phyloP scores from a whole-genome alignment of 495 filamentous ascomycete species.

The Saxophila tyrrhenica region DNA sequence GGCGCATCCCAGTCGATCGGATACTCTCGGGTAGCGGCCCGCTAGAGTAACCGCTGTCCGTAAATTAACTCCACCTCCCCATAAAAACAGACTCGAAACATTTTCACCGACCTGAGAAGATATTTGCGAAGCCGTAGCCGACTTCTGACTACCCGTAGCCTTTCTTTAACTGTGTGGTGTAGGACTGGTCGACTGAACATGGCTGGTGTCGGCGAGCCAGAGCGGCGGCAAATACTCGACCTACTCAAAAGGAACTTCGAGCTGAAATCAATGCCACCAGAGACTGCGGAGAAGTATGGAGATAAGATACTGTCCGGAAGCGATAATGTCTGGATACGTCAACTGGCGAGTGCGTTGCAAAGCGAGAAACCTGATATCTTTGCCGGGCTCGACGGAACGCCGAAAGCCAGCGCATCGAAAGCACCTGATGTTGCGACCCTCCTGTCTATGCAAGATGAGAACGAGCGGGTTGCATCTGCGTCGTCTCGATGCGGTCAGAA shows the following conservation, averaged over 20 bases:
- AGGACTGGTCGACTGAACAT: no score
- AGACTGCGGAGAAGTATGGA: neutral
- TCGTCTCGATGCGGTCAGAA: neutral
- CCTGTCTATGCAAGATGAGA: neutral
- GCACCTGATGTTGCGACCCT: neutral
- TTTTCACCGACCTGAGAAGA: no score
- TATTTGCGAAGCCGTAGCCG: no score
- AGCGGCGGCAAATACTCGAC: neutral
- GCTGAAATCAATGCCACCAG: neutral
- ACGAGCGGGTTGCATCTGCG: neutral
- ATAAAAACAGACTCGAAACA: no score
- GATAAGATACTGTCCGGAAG: neutral
- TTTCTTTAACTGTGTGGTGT: no score
- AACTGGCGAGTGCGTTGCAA: neutral
- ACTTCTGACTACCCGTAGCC: no score
- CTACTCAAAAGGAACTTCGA: neutral
- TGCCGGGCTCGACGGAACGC: neutral
- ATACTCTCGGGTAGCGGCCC: no score
- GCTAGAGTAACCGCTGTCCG: no score
- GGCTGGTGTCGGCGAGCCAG: neutral
- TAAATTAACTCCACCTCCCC: no score
- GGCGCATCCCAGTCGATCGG: no score
- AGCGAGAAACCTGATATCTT: neutral
- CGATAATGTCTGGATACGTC: neutral
- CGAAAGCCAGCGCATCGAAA: neutral